These are phyloP conservation scores for Heliamphora pulchella DNA, from an alignment of 179 eudicot genomes.

Conservation along the genomic window DNA sequence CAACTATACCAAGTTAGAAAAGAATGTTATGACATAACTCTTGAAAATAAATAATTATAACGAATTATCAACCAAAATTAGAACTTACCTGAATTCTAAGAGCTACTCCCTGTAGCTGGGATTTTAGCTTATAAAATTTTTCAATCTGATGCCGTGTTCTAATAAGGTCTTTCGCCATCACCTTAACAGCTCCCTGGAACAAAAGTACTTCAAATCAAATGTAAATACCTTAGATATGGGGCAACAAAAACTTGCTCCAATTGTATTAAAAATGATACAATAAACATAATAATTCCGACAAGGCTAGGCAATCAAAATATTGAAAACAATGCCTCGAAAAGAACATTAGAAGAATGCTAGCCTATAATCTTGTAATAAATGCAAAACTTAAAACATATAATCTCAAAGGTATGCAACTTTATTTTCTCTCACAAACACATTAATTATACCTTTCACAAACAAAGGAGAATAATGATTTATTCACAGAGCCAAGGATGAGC, in stretches of 20 bases:
- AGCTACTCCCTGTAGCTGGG: slow-evolving; percentile 97
- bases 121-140: slow-evolving; percentile 90
- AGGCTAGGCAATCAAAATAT: not conserved
- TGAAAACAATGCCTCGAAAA: not conserved
- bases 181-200: slow-evolving; percentile 88
- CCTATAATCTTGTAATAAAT: not conserved
- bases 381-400: not conserved
- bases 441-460: not conserved
- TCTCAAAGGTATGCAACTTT: not conserved
- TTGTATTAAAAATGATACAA: not conserved
- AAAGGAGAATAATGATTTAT: not conserved
- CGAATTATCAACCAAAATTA: not conserved
- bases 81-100: slow-evolving; percentile 80
- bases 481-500: not conserved
- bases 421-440: not conserved
- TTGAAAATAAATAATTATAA: not conserved
- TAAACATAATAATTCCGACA: not conserved
- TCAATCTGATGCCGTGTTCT: slow-evolving; percentile 92
- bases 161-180: slow-evolving; percentile 95
- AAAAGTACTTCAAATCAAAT: slow-evolving; percentile 18
- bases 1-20: too few species aligned
- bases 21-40: not conserved
- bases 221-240: not conserved
- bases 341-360: not conserved
- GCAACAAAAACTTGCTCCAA: not conserved